A percentile compares a stretch with the other conserved stretches of the same genome.
Conservation (phyloP, 2,329 filamentous ascomycete species). For the Claviceps sp. region DNA sequence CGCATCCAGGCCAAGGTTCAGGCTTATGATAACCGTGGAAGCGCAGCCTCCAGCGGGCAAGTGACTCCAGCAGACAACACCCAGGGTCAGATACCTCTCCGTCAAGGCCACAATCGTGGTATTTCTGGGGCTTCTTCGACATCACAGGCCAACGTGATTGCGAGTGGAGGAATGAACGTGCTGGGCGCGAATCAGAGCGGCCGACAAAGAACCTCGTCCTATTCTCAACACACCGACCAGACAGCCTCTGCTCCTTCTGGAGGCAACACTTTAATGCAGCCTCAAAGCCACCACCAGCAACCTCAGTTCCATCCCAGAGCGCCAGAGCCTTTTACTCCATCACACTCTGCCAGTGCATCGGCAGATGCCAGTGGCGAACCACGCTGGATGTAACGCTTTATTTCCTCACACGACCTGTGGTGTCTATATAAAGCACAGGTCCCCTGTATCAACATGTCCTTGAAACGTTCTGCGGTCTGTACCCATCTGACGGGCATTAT, state of each 20-base stretch:
- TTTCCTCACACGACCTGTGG: slow-evolving; percentile 9
- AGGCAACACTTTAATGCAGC: slow-evolving; percentile 15
- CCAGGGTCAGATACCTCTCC: slow-evolving; percentile 40
- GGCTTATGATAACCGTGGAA: slow-evolving; percentile 38
- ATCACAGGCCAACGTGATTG: slow-evolving; percentile 16
- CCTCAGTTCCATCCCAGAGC: slow-evolving; percentile 17
- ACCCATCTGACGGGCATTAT: slow-evolving; percentile 11
- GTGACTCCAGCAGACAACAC: slow-evolving; percentile 38
- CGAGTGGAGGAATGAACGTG: slow-evolving; percentile 13
- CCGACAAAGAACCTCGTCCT: slow-evolving; percentile 19
- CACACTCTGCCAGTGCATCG: slow-evolving; percentile 12
- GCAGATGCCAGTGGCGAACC: slow-evolving; percentile 19
- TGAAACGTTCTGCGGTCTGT: slow-evolving; percentile 10
- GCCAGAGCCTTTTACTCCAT: slow-evolving; percentile 14
- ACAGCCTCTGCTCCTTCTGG: slow-evolving; percentile 16
- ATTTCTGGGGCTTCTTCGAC: slow-evolving; percentile 27
- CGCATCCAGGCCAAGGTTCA: slow-evolving; percentile 84
- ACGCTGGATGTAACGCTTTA: slow-evolving; percentile 25
- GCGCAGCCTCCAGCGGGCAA: slow-evolving; percentile 32
- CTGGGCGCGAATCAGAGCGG: slow-evolving; percentile 10
- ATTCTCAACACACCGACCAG: slow-evolving; percentile 22
- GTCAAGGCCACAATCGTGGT: slow-evolving; percentile 28
- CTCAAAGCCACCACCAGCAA: slow-evolving; percentile 10
- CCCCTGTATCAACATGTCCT: slow-evolving; percentile 16
- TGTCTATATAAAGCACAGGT: slow-evolving; percentile 13